Conservation (phyloP, 139 green algal genomes). For the Cymbomonas tetramitiformis region DNA sequence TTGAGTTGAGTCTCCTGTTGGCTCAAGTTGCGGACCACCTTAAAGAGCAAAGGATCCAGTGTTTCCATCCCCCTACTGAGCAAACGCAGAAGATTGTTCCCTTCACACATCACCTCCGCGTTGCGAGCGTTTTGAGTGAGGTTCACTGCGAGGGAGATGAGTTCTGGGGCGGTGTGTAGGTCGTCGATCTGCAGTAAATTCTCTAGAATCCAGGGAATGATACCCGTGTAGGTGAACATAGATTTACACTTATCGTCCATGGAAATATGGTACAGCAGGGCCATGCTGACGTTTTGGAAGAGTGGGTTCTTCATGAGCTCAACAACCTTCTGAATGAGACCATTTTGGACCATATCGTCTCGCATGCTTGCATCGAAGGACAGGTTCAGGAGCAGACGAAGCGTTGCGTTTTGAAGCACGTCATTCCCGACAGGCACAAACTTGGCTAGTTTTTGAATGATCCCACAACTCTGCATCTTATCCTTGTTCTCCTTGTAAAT, state of each 20-base stretch:
- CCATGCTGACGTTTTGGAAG: conserved; percentile 47
- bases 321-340: conserved; percentile 55
- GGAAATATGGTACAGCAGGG: conserved; percentile 67
- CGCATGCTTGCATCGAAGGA: conserved; percentile 54
- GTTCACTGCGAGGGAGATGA: conserved; percentile 69
- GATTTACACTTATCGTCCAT: conserved; percentile 60
- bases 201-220: conserved; percentile 27
- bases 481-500: conserved; percentile 52
- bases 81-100: conserved; percentile 42
- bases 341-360: conserved; percentile 53
- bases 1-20: conserved; percentile 38
- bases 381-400: conserved; percentile 76
- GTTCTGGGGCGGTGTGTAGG: conserved; percentile 45
- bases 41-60: conserved; percentile 60
- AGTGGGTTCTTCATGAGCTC: conserved; percentile 36
- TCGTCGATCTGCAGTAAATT: conserved; percentile 42
- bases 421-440: conserved; percentile 48
- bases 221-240: conserved; percentile 59
- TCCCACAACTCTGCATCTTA: conserved; percentile 37
- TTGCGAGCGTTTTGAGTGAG: conserved; percentile 52
- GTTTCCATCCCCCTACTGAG: conserved; percentile 29
- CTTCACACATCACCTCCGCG: conserved; percentile 55
- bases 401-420: conserved; percentile 45
- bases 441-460: conserved; percentile 45
- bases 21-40: conserved; percentile 50